These are phyloP conservation scores for Phyllosticta capitalensis DNA, from an alignment of 2,329 filamentous ascomycete species.

Conservation along the genomic window DNA sequence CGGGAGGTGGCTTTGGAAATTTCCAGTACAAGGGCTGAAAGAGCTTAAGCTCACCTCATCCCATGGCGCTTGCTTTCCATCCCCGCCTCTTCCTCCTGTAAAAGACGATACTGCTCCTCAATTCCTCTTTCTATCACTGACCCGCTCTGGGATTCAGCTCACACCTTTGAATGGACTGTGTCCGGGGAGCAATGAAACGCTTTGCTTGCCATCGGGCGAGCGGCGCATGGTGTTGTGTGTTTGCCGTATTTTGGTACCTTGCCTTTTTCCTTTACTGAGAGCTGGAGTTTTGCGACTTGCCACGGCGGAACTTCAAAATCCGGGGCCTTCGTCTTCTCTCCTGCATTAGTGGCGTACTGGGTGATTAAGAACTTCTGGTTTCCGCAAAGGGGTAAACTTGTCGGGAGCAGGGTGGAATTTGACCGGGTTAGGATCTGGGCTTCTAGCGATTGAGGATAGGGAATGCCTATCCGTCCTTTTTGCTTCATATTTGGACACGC, in stretches of 20 bases:
- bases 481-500: background rate
- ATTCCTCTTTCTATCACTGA: background rate
- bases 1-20: constrained; percentile 66
- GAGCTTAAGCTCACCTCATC: background rate
- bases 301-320: constrained; percentile 4
- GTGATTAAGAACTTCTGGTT: background rate
- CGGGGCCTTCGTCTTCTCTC: constrained; percentile 8
- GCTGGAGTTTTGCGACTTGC: constrained; percentile 10
- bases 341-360: constrained; percentile 10
- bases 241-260: background rate
- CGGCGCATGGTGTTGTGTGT: constrained; percentile 1
- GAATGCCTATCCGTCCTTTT: background rate
- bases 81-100: constrained; percentile 5
- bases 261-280: background rate
- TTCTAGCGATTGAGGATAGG: background rate
- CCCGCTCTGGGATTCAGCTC: background rate
- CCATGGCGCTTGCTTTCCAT: background rate
- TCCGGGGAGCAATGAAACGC: background rate
- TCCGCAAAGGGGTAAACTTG: background rate
- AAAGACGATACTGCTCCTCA: constrained; percentile 9
- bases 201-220: background rate
- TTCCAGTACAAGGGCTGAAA: constrained; percentile 37
- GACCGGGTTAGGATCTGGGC: background rate
- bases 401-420: background rate
- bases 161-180: background rate